These are phyloP conservation scores for Alternaria sp. DNA, from an alignment of 2,329 filamentous ascomycete genomes.

Conservation along the genomic window DNA sequence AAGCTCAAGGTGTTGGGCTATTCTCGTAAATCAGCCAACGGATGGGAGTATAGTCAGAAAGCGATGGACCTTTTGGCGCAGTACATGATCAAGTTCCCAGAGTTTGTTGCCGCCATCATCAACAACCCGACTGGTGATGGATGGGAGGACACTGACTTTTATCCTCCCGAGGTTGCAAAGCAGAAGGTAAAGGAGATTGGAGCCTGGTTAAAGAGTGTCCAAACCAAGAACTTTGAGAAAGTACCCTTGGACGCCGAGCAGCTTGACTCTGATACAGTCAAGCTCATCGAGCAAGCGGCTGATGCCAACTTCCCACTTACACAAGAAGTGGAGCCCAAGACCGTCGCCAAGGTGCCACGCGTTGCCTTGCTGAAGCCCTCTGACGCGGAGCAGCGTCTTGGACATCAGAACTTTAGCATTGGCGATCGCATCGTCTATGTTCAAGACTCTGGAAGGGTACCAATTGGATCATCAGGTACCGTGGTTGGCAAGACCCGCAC, in stretches of 20 bases:
- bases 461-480: constrained; percentile 88
- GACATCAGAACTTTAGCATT: constrained; percentile 80
- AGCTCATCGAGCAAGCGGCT: constrained; percentile 76
- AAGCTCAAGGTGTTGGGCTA: constrained; percentile 97
- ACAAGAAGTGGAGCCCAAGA: constrained; percentile 63
- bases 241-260: constrained; percentile 98
- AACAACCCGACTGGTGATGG: constrained; percentile 85
- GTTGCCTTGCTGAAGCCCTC: constrained; percentile 89
- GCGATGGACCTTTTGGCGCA: constrained; percentile 80
- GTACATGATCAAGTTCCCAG: constrained; percentile 94
- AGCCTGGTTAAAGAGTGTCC: constrained; percentile 88
- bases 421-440: constrained; percentile 94
- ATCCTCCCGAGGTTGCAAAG: constrained; percentile 74
- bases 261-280: constrained; percentile 88
- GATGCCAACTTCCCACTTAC: constrained; percentile 57
- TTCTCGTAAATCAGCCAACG: constrained; percentile 81
- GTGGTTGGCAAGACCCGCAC: constrained; percentile 95
- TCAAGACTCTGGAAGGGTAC: constrained; percentile 90
- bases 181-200: constrained; percentile 91
- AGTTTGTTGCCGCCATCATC: constrained; percentile 91
- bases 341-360: constrained; percentile 80
- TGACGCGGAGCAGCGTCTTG: constrained; percentile 91
- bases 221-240: constrained; percentile 89
- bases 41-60: constrained; percentile 94
- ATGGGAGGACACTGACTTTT: constrained; percentile 85